A percentile compares a stretch with the other conserved stretches of the same genome.
Conservation (phyloP, 495 filamentous ascomycete species). For the Tuber calosporum region DNA sequence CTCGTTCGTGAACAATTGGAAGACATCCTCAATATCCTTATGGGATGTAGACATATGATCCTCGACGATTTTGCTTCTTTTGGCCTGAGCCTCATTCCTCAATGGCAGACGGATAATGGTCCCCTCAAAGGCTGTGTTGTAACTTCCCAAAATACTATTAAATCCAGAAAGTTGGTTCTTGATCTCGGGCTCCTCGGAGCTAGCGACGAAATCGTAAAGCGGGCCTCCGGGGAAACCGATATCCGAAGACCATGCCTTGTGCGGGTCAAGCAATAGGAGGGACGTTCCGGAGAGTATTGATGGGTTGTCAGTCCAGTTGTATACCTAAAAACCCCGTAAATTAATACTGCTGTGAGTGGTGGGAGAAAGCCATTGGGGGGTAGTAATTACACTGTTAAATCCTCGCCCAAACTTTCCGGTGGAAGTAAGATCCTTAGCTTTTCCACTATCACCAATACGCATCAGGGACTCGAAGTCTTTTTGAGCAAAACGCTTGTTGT, state of each 20-base stretch:
- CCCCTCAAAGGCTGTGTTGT: constrained; percentile 31
- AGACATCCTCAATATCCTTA: constrained; percentile 41
- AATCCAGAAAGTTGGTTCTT: constrained; percentile 44
- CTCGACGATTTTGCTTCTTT: constrained; percentile 40
- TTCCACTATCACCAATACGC: constrained; percentile 44
- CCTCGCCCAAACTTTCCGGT: constrained; percentile 46
- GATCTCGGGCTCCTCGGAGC: constrained; percentile 38
- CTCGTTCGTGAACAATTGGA: constrained; percentile 41
- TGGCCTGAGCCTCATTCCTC: constrained; percentile 41
- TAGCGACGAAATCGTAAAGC: constrained; percentile 43
- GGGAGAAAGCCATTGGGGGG: not conserved
- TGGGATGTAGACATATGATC: constrained; percentile 30
- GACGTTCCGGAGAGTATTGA: constrained; percentile 44
- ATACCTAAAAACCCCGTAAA: constrained; percentile 37
- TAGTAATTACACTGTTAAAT: constrained; percentile 41
- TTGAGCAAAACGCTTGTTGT: constrained; percentile 43
- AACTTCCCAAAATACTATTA: constrained; percentile 27
- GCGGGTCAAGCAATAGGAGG: constrained; percentile 46
- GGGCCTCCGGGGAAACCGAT: constrained; percentile 42
- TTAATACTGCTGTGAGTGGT: not conserved
- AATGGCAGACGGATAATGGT: constrained; percentile 48
- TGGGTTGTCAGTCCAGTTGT: constrained; percentile 48
- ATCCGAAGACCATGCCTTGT: constrained; percentile 43
- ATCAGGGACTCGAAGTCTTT: constrained; percentile 44
- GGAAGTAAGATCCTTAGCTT: constrained; percentile 41